Conservation (phyloP, 2,329 filamentous ascomycete genomes). For the Nectriaceae sp. region DNA sequence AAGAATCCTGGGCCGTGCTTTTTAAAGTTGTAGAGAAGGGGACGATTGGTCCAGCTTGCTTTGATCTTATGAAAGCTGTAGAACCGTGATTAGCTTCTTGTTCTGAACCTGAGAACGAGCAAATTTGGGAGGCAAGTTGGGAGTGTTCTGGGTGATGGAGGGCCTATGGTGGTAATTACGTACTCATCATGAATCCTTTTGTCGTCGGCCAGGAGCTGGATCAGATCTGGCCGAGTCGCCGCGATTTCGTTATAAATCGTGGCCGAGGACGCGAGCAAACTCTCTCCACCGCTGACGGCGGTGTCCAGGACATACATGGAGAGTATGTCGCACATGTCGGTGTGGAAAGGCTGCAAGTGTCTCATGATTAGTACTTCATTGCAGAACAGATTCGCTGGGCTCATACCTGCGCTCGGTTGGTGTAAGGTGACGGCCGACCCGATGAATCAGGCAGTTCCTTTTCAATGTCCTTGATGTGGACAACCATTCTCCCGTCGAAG, state of each 20-base stretch:
- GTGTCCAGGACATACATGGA: not conserved
- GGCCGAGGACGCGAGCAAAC: not conserved
- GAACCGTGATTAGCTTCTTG: too few relatives aligned
- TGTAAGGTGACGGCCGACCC: too few relatives aligned
- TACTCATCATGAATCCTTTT: not conserved
- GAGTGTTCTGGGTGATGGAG: not conserved
- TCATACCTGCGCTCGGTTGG: not conserved
- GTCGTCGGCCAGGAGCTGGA: not conserved
- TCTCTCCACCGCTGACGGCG: not conserved
- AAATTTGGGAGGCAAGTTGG: too few relatives aligned
- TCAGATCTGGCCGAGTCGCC: not conserved
- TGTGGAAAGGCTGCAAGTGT: constrained; percentile 2
- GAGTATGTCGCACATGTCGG: not conserved
- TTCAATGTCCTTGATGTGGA: not conserved
- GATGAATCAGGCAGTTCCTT: not conserved
- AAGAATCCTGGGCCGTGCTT: not conserved
- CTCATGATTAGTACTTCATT: too few relatives aligned
- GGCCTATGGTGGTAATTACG: not conserved
- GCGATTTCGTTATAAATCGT: not conserved
- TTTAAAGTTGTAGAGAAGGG: not conserved
- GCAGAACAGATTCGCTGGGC: not conserved
- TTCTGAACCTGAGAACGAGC: too few relatives aligned
- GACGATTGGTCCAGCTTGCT: too few relatives aligned
- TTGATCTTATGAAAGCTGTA: too few relatives aligned
- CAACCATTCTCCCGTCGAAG: constrained; percentile 22